Percentiles rank a stretch among this genome's conserved stretches.
Evolutionary conservation across 306 rosid genomes (phyloP).

Genomic region (Begonia loranthoides): DNA sequence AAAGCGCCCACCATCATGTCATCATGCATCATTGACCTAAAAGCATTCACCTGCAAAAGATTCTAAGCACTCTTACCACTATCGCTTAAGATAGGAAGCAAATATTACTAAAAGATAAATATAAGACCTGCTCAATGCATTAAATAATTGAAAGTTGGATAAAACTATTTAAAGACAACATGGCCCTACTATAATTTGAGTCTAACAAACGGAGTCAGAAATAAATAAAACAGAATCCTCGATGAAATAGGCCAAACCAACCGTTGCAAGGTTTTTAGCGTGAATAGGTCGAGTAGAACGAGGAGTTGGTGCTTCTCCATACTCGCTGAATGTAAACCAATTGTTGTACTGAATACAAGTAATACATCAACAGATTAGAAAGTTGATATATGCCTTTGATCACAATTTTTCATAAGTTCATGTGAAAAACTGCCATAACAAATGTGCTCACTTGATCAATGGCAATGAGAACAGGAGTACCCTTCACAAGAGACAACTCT

Average conservation of each 20-base stretch:
- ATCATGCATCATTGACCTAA: slow-evolving; percentile 77
- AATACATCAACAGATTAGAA: slow-evolving; percentile 15
- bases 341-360: slow-evolving; percentile 60
- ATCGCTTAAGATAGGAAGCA: no score
- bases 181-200: no score
- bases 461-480: slow-evolving; percentile 85
- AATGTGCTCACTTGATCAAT: slow-evolving; percentile 71
- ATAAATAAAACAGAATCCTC: not conserved
- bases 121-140: no score
- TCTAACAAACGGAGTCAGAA: no score
- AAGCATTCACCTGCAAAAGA: slow-evolving; percentile 77
- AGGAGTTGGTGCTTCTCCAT: slow-evolving; percentile 66
- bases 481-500: slow-evolving; percentile 83
- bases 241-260: slow-evolving; percentile 20
- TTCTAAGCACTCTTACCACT: no score
- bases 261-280: slow-evolving; percentile 78
- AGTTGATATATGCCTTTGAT: not conserved
- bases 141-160: no score
- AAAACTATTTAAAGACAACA: no score
- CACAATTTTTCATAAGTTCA: not conserved
- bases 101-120: no score
- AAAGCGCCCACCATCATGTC: slow-evolving; percentile 98
- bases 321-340: slow-evolving; percentile 96
- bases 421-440: not conserved
- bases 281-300: slow-evolving; percentile 78